Percentiles rank a stretch among this genome's conserved stretches.
These are phyloP conservation scores for Arabis alpina DNA, from an alignment of 345 rosid genomes.

Conservation along the genomic window DNA sequence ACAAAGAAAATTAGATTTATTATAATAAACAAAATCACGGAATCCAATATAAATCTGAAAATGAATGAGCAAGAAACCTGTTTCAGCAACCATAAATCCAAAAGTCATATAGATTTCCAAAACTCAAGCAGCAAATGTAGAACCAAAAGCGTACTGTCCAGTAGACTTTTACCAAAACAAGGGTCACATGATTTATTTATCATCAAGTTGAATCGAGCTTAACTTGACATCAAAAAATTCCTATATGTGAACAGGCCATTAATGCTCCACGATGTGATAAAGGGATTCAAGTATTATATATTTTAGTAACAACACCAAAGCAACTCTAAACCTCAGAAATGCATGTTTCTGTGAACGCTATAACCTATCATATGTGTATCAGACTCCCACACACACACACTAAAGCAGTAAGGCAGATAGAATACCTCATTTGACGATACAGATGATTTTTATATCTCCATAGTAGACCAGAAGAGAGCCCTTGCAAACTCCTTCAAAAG, in stretches of 20 bases:
- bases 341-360: slow-evolving; percentile 4
- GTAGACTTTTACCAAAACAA: too few relatives aligned
- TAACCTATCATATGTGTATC: slow-evolving; percentile 24
- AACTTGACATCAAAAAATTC: slow-evolving; percentile 20
- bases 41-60: slow-evolving; percentile 17
- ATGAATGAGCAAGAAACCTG: slow-evolving; percentile 16
- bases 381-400: slow-evolving; percentile 13
- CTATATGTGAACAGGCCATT: slow-evolving; percentile 13
- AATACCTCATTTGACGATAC: slow-evolving; percentile 50
- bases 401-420: slow-evolving; percentile 21
- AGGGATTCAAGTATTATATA: slow-evolving; percentile 7
- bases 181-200: slow-evolving; percentile 10
- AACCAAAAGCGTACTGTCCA: too few relatives aligned
- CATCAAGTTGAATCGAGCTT: slow-evolving; percentile 22
- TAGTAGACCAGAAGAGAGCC: slow-evolving; percentile 52
- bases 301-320: too few relatives aligned
- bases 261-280: slow-evolving; percentile 11
- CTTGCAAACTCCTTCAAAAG: slow-evolving; percentile 79
- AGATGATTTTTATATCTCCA: slow-evolving; percentile 47
- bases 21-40: slow-evolving; percentile 1
- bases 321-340: not conserved
- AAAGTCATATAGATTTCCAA: not conserved
- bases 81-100: not conserved
- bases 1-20: not conserved
- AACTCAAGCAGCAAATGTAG: slow-evolving; percentile 8